Percentiles rank a stretch among this genome's conserved stretches.
Evolutionary conservation across 768 basidiomycete genomes (phyloP).

Genomic region (Kwoniella europaea): DNA sequence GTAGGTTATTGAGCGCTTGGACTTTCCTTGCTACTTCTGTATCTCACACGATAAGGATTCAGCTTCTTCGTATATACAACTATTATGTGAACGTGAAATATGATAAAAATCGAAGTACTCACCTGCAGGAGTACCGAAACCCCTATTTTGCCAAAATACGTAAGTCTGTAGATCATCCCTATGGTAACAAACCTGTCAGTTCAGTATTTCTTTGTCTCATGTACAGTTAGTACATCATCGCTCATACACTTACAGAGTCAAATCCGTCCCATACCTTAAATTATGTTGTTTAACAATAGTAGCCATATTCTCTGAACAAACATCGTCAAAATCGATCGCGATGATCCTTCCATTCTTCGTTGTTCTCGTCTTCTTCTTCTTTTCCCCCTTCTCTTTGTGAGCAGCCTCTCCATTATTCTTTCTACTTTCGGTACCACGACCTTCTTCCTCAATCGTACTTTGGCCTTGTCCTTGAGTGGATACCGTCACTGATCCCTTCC

Average conservation of each 20-base stretch:
- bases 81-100: not conserved
- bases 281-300: conserved; percentile 31
- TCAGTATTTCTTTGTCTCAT: not conserved
- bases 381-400: not conserved
- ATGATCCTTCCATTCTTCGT: conserved; percentile 35
- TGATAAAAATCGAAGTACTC: conserved; percentile 13
- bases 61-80: too few species aligned
- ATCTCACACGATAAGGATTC: too few species aligned
- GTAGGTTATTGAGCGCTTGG: conserved; percentile 24
- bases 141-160: conserved; percentile 40
- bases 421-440: too few species aligned
- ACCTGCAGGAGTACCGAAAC: conserved; percentile 45
- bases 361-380: not conserved
- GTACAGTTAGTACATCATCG: not conserved
- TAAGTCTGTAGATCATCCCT: conserved; percentile 40
- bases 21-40: conserved; percentile 36
- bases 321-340: conserved; percentile 49
- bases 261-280: conserved; percentile 25
- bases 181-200: not conserved
- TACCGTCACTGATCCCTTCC: not conserved
- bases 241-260: conserved; percentile 33
- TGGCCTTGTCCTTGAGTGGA: not conserved
- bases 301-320: conserved; percentile 34
- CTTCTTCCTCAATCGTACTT: not conserved
- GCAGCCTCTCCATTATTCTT: too few species aligned